Base-by-base conservation (phyloP, 202 grass and related monocot genomes). In the Elaeis oleifera region DNA sequence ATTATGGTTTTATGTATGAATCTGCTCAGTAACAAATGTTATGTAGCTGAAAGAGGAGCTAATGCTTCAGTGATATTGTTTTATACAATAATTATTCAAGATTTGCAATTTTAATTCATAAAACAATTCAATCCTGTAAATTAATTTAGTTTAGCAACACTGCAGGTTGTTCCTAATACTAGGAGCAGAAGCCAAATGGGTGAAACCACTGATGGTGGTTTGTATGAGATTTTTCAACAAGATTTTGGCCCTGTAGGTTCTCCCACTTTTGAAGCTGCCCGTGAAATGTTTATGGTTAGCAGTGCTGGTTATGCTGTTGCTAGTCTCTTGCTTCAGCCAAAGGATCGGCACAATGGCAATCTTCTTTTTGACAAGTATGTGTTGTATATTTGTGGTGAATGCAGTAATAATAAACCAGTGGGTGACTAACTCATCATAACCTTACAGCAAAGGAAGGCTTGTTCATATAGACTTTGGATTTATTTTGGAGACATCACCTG, bases 401-500 rank as follows among this genome's bases (percentile, higher is more conserved):
- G 54, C 56, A 68, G 54, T 44, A 8, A 26, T 36, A 59, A 71
- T 21, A 44, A 44, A 44, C 9, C 8, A 44, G 9, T 8, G 36
- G 3, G 36, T 44, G 32, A 31, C 49, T 26, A 31, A 66, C 59
- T 25, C 59, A 56, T 25, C 21, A 11, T 44, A 53, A 53, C 16
- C 71, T 68, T 85, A 71, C 82, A 97, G 94, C 77, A 69, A 89
- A 16, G 94, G 94, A 74, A 97, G 94, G 77, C 75, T 97, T 69
- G 94, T 97, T 72, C 94, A 97, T 81, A 97, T 97, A 77, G 94
- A 97, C 89, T 97, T 97, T 62, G 94, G 94, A 66, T 97, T 97
- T 74, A 97, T 97, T 78, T 84, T 99, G 80, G 94, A 99, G 83
- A 99, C 90, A 58, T 99, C 94, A 17, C 94, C 88, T 67, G 94